These are phyloP conservation scores for Leccinum aurantiacum DNA, from an alignment of 768 basidiomycete genomes.

Conservation along the genomic window DNA sequence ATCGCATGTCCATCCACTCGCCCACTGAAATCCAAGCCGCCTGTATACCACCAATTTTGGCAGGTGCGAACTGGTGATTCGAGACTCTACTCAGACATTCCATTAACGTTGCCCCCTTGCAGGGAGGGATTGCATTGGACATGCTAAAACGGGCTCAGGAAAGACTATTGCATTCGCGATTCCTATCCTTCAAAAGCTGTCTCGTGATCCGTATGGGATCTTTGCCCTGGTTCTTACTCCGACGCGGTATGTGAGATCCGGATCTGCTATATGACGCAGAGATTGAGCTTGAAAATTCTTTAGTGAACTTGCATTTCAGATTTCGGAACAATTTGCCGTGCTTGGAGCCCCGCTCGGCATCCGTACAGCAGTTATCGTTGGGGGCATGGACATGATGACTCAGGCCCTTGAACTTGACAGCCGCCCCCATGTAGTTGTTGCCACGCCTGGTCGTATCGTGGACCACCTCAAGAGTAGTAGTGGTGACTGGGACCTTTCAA, in stretches of 20 bases:
- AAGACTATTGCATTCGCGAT: conserved; percentile 98
- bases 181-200: conserved; percentile 88
- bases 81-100: neutral
- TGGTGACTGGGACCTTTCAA: conserved; percentile 76
- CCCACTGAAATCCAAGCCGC: conserved; percentile 90
- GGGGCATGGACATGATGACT: conserved; percentile 97
- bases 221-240: conserved; percentile 93
- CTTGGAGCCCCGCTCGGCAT: conserved; percentile 80
- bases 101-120: conserved; percentile 6
- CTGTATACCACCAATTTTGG: conserved; percentile 84
- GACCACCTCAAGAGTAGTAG: conserved; percentile 82
- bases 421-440: conserved; percentile 91
- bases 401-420: conserved; percentile 86
- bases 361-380: conserved; percentile 86
- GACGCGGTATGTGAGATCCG: conserved; percentile 63
- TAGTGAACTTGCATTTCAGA: conserved; percentile 96
- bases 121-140: conserved; percentile 97
- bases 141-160: conserved; percentile 96
- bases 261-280: neutral
- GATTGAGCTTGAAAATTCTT: neutral
- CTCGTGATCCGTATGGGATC: conserved; percentile 90
- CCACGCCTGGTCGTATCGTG: conserved; percentile 93
- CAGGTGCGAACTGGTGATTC: conserved; percentile 46
- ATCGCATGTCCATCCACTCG: conserved; percentile 76
- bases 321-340: conserved; percentile 93